A percentile compares a stretch with the other conserved stretches of the same genome.
Evolutionary conservation across 257 asterid species (phyloP).

Genomic region (Thymus quinquecostatus): DNA sequence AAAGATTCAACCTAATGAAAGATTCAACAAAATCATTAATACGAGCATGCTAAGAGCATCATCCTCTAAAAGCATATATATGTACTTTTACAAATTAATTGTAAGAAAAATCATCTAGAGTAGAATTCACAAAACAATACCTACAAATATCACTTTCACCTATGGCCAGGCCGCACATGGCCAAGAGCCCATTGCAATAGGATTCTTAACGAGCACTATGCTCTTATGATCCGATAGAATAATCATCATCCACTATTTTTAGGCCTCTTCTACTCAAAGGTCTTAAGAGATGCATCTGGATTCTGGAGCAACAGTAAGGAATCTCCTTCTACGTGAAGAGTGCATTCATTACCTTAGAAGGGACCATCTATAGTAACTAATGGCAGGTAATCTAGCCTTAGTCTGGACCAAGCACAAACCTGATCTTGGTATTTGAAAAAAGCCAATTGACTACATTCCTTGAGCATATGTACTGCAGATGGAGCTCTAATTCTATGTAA

Average conservation of each 20-base stretch:
- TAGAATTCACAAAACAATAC: not conserved
- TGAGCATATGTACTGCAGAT: no score
- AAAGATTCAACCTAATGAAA: constrained; percentile 4
- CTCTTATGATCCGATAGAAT: not conserved
- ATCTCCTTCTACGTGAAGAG: not conserved
- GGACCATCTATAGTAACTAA: not conserved
- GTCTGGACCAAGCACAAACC: not conserved
- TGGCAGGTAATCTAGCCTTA: not conserved
- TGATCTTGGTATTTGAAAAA: not conserved
- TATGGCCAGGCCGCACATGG: not conserved
- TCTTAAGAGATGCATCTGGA: not conserved
- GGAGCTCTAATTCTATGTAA: not conserved
- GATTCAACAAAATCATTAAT: constrained; percentile 7
- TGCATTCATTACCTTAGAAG: not conserved
- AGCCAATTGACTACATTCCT: no score
- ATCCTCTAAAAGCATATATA: not conserved
- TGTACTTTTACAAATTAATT: not conserved
- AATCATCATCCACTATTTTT: not conserved
- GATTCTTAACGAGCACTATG: not conserved
- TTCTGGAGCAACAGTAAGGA: not conserved
- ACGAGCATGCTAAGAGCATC: not conserved
- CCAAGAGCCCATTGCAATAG: not conserved
- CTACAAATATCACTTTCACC: not conserved
- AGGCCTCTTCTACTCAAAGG: not conserved
- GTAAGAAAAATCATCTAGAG: not conserved